Conservation (phyloP, 1,284 basidiomycete genomes). For the Fereydounia khargensis region DNA sequence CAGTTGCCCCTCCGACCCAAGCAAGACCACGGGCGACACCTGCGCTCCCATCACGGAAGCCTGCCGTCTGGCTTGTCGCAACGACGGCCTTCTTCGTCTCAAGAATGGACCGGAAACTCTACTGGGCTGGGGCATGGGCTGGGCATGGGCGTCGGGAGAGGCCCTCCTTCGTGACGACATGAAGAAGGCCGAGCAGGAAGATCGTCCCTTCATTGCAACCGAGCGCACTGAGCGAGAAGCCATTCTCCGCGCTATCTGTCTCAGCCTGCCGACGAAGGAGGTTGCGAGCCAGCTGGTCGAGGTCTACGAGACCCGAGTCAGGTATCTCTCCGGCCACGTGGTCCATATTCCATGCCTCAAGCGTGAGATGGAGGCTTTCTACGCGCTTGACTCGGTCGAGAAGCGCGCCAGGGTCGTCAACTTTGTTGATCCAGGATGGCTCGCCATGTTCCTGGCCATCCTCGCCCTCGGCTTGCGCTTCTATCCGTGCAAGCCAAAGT, state of each 20-base stretch:
- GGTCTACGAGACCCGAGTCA: constrained; percentile 39
- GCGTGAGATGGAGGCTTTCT: constrained; percentile 45
- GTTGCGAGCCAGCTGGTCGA: constrained; percentile 42
- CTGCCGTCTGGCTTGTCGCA: constrained; percentile 20
- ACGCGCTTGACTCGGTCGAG: constrained; percentile 39
- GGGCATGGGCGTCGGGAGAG: constrained; percentile 49
- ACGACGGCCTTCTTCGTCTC: constrained; percentile 33
- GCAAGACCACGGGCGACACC: neutral
- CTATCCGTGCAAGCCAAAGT: constrained; percentile 41
- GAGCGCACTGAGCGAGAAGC: constrained; percentile 39
- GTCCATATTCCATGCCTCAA: constrained; percentile 41
- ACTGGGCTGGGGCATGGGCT: constrained; percentile 54
- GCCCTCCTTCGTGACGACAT: constrained; percentile 18
- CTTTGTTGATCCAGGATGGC: constrained; percentile 49
- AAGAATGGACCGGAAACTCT: constrained; percentile 46
- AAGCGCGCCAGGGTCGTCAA: constrained; percentile 48
- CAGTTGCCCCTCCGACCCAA: too few species aligned
- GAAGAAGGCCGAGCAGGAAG: constrained; percentile 16
- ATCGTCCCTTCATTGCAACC: constrained; percentile 9
- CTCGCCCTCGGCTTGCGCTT: constrained; percentile 48
- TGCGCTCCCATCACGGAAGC: constrained; percentile 6
- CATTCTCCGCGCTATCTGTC: constrained; percentile 45
- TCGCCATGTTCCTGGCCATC: constrained; percentile 43
- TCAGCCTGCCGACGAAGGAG: constrained; percentile 38
- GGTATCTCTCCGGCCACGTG: constrained; percentile 38